Percentiles rank a stretch among this genome's conserved stretches.
Evolutionary conservation across 2,329 filamentous ascomycete species (phyloP).

Genomic region (Trichoderma atroviride): DNA sequence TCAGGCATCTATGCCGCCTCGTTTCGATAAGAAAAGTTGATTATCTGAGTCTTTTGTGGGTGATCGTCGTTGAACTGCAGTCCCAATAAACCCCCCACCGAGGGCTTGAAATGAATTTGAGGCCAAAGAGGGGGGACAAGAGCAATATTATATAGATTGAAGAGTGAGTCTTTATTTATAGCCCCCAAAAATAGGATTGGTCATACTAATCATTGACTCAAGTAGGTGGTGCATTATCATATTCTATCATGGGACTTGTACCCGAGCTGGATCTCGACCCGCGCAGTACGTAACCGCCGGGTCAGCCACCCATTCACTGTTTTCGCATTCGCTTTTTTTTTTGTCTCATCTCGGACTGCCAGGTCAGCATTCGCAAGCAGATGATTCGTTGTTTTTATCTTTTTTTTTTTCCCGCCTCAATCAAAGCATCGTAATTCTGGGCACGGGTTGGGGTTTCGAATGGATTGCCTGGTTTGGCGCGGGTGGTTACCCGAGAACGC

Average conservation of each 20-base stretch:
- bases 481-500: constrained; percentile 6
- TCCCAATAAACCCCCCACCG: neutral
- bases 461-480: neutral
- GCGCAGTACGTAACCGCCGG: constrained; percentile 14
- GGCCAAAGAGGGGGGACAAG: neutral
- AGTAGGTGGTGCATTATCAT: neutral
- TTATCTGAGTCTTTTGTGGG: neutral
- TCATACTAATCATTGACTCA: neutral
- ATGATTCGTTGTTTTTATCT: neutral
- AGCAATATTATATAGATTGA: neutral
- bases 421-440: neutral
- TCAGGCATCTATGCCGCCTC: neutral
- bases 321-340: neutral
- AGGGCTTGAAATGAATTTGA: neutral
- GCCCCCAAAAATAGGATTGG: neutral
- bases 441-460: neutral
- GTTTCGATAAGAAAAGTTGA: neutral
- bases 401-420: neutral
- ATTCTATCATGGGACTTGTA: constrained; percentile 4
- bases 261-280: neutral
- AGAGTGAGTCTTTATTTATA: neutral
- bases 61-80: neutral
- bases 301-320: constrained; percentile 11
- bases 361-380: neutral
- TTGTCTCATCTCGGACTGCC: neutral